Conservation (phyloP, 768 basidiomycete species). For the Pleurotus cornucopiae region DNA sequence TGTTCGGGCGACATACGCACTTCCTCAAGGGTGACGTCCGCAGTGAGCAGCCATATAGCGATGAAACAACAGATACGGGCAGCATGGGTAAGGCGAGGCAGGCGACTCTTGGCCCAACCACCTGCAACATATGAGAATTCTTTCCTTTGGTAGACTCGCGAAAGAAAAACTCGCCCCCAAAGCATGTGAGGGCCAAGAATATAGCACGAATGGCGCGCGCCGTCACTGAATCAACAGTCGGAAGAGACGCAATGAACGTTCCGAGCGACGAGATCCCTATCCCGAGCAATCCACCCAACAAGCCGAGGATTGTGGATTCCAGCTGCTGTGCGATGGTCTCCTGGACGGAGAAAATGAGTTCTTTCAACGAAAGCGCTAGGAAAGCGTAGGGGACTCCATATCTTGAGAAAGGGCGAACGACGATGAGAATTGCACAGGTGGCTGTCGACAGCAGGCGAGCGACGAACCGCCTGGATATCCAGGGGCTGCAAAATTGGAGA, state of each 20-base stretch:
- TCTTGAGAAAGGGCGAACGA: constrained; percentile 32
- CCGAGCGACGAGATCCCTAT: constrained; percentile 26
- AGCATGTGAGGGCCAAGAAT: constrained; percentile 35
- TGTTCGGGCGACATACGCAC: constrained; percentile 19
- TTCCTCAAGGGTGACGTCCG: constrained; percentile 23
- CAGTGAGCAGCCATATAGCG: constrained; percentile 42
- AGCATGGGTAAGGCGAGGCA: constrained; percentile 39
- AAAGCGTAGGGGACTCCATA: constrained; percentile 35
- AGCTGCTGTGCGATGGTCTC: constrained; percentile 44
- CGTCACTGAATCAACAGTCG: constrained; percentile 16
- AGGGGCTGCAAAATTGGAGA: constrained; percentile 4
- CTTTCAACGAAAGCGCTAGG: constrained; percentile 35
- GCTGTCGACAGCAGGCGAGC: constrained; percentile 41
- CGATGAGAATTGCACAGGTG: constrained; percentile 34
- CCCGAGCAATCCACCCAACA: constrained; percentile 34
- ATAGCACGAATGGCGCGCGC: constrained; percentile 34
- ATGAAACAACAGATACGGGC: constrained; percentile 43
- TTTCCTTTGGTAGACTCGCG: not conserved
- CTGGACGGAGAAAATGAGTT: constrained; percentile 43
- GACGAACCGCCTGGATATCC: constrained; percentile 24
- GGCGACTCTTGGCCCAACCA: constrained; percentile 34
- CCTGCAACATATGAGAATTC: constrained; percentile 8
- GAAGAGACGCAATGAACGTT: constrained; percentile 17
- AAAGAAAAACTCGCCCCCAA: constrained; percentile 24
- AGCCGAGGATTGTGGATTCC: constrained; percentile 38